Base-by-base conservation (phyloP, 2,329 filamentous ascomycete genomes). In the Metarhizium brunneum region DNA sequence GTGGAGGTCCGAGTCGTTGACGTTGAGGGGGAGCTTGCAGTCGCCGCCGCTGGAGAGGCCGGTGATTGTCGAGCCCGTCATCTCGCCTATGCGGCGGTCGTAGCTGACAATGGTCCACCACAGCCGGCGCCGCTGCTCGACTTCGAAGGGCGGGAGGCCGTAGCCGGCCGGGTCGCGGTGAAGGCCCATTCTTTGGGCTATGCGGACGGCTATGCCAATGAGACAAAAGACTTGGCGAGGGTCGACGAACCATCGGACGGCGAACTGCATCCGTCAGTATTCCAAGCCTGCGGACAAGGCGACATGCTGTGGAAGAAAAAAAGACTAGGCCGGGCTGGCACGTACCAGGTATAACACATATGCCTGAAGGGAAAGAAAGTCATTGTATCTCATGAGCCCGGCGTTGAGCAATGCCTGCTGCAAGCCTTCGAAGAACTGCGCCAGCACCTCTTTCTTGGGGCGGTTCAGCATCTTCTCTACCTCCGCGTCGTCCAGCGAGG, bases 91-190 rank as follows among this genome's bases (percentile, higher is more conserved):
- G 25, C 87, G 83, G 57, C 79, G 76, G 66, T 91, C 87, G 60
- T 88, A 86, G 30, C 82, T 74, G 14, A 86, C 76, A 16, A 91
- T 74, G 36, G 83, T 81, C 86, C 86, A 90, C 86, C 86, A 90
- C 1, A 90, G 71, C 42, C 87, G 77, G 52, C 86, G 80, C n/a
- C 86, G 79, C 68, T 87, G 79, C 69, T 90, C 86, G 3, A 82
- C 78, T 62, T 90, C 85, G 54, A 84, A 87, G 36, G 74, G 78
- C 3, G 69, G 73, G 2, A 82, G 62, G 4, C 67, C 76, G 53
- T 78, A 79, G 55, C 80, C 74, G 2, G 71, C 72, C 2, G 80
- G 76, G 64, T 90, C 86, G 43, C 76, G 78, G 59, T 89, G 83
- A n/a, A 89, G 73, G 4, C 85, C 85, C 70, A 90, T 80, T 4